Base-by-base conservation (phyloP, 2,329 filamentous ascomycete species). In the Ceratocystis cacaofunesta region DNA sequence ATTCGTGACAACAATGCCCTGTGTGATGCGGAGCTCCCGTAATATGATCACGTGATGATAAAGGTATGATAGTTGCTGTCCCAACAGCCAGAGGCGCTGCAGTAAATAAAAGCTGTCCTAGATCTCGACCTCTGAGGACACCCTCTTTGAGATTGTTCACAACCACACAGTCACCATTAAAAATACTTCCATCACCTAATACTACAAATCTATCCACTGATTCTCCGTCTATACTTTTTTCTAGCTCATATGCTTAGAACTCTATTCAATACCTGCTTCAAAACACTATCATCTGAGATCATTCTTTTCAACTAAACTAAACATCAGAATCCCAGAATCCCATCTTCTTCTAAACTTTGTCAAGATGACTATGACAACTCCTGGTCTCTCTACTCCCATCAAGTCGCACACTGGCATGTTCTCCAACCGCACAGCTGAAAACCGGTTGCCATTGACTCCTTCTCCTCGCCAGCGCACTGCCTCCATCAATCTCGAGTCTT, bases 381-480 rank as follows among this genome's bases (percentile, higher is more conserved):
- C 87, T 76, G 78, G 83, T 74, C 85, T 96, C 76, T 89, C 90
- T 72, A 97, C 94, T 68, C 94, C 94, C 68, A 82, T 94, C 75
- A 97, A 96, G 83, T 94, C 89, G 82, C 92, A 96, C 77, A 86
- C 88, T 78, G 90, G 91, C 68, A 83, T 96, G 72, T 96, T 97
- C 80, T 91, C 88, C 70, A 85, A 89, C 71, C 91, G 91, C 75
- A 94, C 92, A 74, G 94, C 92, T 76, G 92, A 92, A 78, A 91
- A 92, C 75, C 90, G 94, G 69, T 92, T 95, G 82, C 92, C 94
- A 71, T 79, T 99, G 74, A 96, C 92, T 3, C 92, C 94, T 41
- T 97, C 92, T 66, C 94, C 94, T 67, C 85, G 86, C 70, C 85
- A 87, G 70, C 76, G 78, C 55, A 79, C 77, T 50, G 73, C 78